Conservation (phyloP, 805 yeast species). For the Naumovozyma dairenensis region DNA sequence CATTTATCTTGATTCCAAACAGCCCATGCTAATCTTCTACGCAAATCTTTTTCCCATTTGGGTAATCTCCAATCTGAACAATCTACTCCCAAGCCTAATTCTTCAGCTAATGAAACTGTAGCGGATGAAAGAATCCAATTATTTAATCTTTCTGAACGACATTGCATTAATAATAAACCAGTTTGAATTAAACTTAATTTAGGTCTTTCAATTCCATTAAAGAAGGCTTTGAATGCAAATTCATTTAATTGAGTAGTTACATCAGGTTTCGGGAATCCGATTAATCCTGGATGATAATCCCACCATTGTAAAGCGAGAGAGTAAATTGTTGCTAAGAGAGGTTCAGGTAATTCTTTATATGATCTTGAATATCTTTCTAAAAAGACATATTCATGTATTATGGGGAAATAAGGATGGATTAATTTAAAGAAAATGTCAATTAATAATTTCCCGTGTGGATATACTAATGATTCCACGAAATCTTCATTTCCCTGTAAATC, state of each 20-base stretch:
- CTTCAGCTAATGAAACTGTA: slow-evolving; percentile 81
- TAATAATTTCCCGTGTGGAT: slow-evolving; percentile 84
- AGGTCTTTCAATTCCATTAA: slow-evolving; percentile 74
- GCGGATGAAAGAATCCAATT: slow-evolving; percentile 84
- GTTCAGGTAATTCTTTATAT: slow-evolving; percentile 85
- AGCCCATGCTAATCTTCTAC: slow-evolving; percentile 92
- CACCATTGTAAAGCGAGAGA: slow-evolving; percentile 88
- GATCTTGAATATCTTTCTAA: slow-evolving; percentile 85
- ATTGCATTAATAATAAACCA: slow-evolving; percentile 65
- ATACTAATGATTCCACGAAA: slow-evolving; percentile 69
- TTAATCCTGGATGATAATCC: slow-evolving; percentile 62
- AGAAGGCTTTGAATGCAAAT: slow-evolving; percentile 54
- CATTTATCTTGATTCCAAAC: slow-evolving; percentile 88
- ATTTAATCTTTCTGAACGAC: slow-evolving; percentile 45
- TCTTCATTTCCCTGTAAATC: slow-evolving; percentile 67
- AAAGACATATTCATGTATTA: slow-evolving; percentile 83
- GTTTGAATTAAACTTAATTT: slow-evolving; percentile 88
- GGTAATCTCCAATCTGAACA: slow-evolving; percentile 89
- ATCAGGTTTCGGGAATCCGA: slow-evolving; percentile 73
- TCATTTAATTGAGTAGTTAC: slow-evolving; percentile 52
- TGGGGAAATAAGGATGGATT: slow-evolving; percentile 87
- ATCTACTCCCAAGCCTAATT: slow-evolving; percentile 82
- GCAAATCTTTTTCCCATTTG: slow-evolving; percentile 85
- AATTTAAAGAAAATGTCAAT: slow-evolving; percentile 74
- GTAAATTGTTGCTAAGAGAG: slow-evolving; percentile 83